Conservation (phyloP, 805 yeast species). For the Debaryomyces hansenii region DNA sequence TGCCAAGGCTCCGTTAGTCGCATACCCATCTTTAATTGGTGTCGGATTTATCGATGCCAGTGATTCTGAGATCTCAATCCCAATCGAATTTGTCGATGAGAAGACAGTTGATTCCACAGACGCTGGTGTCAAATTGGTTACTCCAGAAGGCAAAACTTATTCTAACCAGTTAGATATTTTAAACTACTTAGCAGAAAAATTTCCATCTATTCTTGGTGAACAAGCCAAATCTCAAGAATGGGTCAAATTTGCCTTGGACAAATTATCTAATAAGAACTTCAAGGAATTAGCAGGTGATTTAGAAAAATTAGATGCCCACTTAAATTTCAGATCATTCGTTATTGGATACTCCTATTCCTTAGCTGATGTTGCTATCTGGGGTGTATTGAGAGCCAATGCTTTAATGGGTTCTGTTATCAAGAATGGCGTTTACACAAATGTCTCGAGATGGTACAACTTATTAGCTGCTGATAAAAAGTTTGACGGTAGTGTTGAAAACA, state of each 20-base stretch:
- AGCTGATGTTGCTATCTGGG: conserved; percentile 92
- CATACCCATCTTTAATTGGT: conserved; percentile 77
- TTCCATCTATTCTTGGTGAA: conserved; percentile 45
- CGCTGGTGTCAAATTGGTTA: conserved; percentile 43
- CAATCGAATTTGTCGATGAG: conserved; percentile 69
- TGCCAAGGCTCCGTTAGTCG: conserved; percentile 81
- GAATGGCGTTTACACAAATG: conserved; percentile 78
- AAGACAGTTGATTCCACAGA: conserved; percentile 48
- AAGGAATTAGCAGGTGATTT: conserved; percentile 76
- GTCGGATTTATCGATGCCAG: conserved; percentile 65
- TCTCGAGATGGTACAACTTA: conserved; percentile 90
- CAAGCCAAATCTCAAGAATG: conserved; percentile 53
- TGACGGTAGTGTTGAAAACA: conserved; percentile 65
- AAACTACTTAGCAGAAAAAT: conserved; percentile 48
- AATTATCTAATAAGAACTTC: conserved; percentile 81
- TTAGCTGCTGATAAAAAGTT: conserved; percentile 67
- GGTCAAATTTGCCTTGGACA: conserved; percentile 65
- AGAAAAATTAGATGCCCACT: conserved; percentile 77
- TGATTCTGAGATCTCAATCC: conserved; percentile 48
- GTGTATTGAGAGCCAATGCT: conserved; percentile 88
- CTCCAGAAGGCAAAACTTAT: conserved; percentile 42
- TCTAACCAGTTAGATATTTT: conserved; percentile 48
- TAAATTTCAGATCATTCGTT: conserved; percentile 81
- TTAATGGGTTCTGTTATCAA: conserved; percentile 89
- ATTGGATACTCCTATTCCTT: conserved; percentile 64